A percentile compares a stretch with the other conserved stretches of the same genome.
Conservation (phyloP, 306 rosid species). For the Corylus heterophylla region DNA sequence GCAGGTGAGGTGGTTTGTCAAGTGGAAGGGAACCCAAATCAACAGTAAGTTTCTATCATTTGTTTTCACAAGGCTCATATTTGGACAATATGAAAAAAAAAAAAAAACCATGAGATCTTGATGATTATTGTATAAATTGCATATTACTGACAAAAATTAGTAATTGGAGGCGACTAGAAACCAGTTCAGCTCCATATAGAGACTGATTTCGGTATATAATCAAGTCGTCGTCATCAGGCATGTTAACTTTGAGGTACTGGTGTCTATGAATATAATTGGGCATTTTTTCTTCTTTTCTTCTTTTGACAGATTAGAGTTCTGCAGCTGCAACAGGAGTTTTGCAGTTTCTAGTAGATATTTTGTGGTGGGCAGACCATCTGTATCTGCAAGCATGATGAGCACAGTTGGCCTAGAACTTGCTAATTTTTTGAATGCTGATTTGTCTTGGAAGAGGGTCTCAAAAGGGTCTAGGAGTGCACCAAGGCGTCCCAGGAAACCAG, state of each 20-base stretch:
- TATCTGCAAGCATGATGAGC: constrained; percentile 31
- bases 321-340: not conserved
- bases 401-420: constrained; percentile 29
- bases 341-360: no score
- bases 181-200: no score
- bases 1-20: not conserved
- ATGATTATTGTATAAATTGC: no score
- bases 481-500: constrained; percentile 37
- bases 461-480: constrained; percentile 34
- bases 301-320: not conserved
- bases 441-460: constrained; percentile 35
- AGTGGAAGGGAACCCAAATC: not conserved
- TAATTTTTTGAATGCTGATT: constrained; percentile 22
- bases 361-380: not conserved
- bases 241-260: not conserved
- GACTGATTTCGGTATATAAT: no score
- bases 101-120: no score
- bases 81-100: no score
- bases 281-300: not conserved
- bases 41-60: no score
- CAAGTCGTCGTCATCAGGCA: not conserved
- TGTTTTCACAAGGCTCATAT: no score
- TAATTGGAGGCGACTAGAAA: no score
- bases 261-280: no score
- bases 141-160: no score